Percentiles rank a stretch among this genome's conserved stretches.
These are phyloP conservation scores for Colletotrichum godetiae DNA, from an alignment of 2,329 filamentous ascomycete species.

Conservation along the genomic window DNA sequence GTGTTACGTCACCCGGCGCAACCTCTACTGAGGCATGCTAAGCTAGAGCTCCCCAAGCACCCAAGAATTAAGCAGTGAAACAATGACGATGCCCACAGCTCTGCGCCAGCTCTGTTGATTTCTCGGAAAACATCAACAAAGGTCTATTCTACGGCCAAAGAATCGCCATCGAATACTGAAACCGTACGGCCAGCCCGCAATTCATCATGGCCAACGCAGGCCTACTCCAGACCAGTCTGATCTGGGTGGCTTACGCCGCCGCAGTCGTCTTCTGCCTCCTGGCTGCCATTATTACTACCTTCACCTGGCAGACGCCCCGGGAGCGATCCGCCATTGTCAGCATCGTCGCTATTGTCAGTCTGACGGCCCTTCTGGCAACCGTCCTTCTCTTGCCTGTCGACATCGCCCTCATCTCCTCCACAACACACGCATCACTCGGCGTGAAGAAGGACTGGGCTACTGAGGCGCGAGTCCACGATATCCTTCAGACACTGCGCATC, in stretches of 20 bases:
- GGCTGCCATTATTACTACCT: conserved; percentile 86
- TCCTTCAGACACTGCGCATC: conserved; percentile 83
- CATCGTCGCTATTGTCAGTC: conserved; percentile 85
- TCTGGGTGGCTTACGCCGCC: conserved; percentile 93
- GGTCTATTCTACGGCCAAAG: not conserved
- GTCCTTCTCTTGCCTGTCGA: conserved; percentile 94
- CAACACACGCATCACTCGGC: conserved; percentile 78
- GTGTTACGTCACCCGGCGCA: conserved; percentile 15
- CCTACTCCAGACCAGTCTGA: conserved; percentile 87
- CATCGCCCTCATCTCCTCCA: conserved; percentile 93
- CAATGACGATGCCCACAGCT: conserved; percentile 23
- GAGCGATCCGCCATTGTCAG: conserved; percentile 88
- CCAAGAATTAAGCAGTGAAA: conserved; percentile 20
- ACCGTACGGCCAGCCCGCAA: not conserved
- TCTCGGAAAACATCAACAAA: conserved; percentile 18
- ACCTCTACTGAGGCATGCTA: conserved; percentile 16
- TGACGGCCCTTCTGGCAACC: conserved; percentile 89
- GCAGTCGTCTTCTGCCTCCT: conserved; percentile 81
- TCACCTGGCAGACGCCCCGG: conserved; percentile 89
- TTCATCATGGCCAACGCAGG: conserved; percentile 56
- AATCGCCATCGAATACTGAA: not conserved
- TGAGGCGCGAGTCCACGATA: conserved; percentile 79
- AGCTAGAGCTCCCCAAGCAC: conserved; percentile 22
- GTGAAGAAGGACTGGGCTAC: conserved; percentile 96
- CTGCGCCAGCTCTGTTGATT: not conserved